Base-by-base conservation (phyloP, 345 rosid genomes). In the Iberis pinnata region DNA sequence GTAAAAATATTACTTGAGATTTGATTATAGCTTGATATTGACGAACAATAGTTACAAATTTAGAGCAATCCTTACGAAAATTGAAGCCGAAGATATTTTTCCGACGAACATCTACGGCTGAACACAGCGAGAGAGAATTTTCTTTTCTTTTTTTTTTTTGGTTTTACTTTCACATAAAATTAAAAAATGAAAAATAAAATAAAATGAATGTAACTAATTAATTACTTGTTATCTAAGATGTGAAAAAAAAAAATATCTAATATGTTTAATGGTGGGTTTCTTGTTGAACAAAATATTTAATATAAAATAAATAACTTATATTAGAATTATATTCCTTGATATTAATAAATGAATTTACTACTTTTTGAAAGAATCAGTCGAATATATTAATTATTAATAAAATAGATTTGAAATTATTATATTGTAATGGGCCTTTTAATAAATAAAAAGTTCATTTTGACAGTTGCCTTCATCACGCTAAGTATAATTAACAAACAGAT, bases 91-190 rank as follows among this genome's bases (percentile, higher is more conserved):
- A 3, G 69, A 69, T 36, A 68, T 61, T 72, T 73, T 64, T 77
- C 82, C 65, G 76, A 68, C 54, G 68, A 71, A 60, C 77, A 67
- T 58, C 45, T 57, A 65, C 83, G 67, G 84, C 75, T 36, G 55
- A 68, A 58, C 70, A n/a, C n/a, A n/a, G 42, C 64, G 61, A 48
- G 46, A 52, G 65, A 50, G 43, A 52, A 19, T 6, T 18, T 19
- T 33, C 16, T 31, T 46, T 67, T 46, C 47, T 53, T 53, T 57
- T 53, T 56, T 67, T 57, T 26, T 8, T 26, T 26, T 26, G 29
- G 43, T 56, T 50, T 59, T 59, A 31, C 49, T 56, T 45, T 60
- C 49, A 10, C 44, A 47, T 46, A 32, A 54, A 60, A 40, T 58
- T 45, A 38, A 55, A 53, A 17, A 55, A 60, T n/a, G 16, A 12